Base-by-base conservation (phyloP, 2,329 filamentous ascomycete species). In the Lasiodiplodia sp. region DNA sequence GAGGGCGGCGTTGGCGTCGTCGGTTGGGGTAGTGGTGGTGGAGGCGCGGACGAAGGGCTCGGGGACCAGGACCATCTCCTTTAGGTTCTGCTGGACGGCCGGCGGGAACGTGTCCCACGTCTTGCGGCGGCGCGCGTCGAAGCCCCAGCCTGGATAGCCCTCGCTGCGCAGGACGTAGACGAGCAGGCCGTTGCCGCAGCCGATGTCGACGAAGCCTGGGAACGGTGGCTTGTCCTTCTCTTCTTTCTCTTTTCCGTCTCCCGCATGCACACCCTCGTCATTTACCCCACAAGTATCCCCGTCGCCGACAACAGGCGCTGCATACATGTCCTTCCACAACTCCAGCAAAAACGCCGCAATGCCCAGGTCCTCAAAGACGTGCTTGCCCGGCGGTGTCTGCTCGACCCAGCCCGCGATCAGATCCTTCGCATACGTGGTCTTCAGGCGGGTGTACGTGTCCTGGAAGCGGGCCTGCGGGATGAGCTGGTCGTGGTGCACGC, bases 301-400 rank as follows among this genome's bases (percentile, higher is more conserved):
- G 4, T 69, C 38, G 12, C 62, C 40, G 53, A 28, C 60, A 28
- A 66, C 38, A 53, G 49, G 57, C 23, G 28, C 31, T 16, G 44
- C 37, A 77, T 98, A 98, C 89, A 97, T 95, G 69, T 91, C 88
- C 14, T 83, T 81, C 96, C 96, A 99, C 2, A 98, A 82, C 82
- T 97, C 94, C 31, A 98, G 92, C 64, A 98, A 83, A 74, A 97
- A 99, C 0, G 95, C 92, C 0, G 95, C 92, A 71, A 99, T 97
- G 4, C 89, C 87, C 23, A 99, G 82, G 76, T 98, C 95, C 77
- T 99, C 96, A 79, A 97, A 98, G 2, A 98, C 93, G 76, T 98
- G 94, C 78, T 98, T 99, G 18, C 84, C 84, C 0, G 94, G 92
- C 76, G 97, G 94, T 0, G 94, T 98, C 64, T 87, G 86, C 81